Percentiles rank a stretch among this genome's conserved stretches.
phyloP scores from a whole-genome alignment of 2,329 filamentous ascomycete genomes.

The Colletotrichum orchidophilum region DNA sequence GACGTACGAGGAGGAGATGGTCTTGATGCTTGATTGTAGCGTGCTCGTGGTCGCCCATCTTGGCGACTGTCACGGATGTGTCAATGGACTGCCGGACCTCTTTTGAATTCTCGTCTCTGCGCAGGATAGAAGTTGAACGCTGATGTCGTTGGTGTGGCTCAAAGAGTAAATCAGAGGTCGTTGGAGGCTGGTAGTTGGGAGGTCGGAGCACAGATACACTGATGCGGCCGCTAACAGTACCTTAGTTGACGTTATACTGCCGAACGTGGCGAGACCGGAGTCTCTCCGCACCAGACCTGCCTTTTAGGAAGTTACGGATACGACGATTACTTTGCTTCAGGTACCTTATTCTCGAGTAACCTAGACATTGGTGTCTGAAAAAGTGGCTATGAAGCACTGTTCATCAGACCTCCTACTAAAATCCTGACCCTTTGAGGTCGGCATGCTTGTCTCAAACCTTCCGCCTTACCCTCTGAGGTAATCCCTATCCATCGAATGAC shows the following conservation, averaged over 20 bases:
- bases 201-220: conserved; percentile 27
- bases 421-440: background rate
- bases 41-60: conserved; percentile 69
- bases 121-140: background rate
- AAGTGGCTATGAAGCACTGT: too few species aligned
- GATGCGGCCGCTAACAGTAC: conserved; percentile 8
- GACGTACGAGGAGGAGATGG: conserved; percentile 75
- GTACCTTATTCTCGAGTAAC: background rate
- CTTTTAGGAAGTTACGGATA: background rate
- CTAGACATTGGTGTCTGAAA: too few species aligned
- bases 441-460: background rate
- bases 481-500: conserved; percentile 6
- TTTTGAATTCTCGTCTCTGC: background rate
- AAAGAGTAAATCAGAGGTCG: background rate
- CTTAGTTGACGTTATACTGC: conserved; percentile 25
- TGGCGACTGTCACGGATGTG: conserved; percentile 30
- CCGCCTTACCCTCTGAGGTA: background rate
- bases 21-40: conserved; percentile 78
- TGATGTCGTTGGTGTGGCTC: conserved; percentile 14
- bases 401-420: background rate
- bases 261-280: conserved; percentile 22
- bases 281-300: background rate
- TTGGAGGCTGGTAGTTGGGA: background rate
- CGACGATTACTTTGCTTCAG: background rate
- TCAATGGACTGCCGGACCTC: background rate